phyloP scores from a whole-genome alignment of 208 protist genomes.

The Acanthamoeba healyi region DNA sequence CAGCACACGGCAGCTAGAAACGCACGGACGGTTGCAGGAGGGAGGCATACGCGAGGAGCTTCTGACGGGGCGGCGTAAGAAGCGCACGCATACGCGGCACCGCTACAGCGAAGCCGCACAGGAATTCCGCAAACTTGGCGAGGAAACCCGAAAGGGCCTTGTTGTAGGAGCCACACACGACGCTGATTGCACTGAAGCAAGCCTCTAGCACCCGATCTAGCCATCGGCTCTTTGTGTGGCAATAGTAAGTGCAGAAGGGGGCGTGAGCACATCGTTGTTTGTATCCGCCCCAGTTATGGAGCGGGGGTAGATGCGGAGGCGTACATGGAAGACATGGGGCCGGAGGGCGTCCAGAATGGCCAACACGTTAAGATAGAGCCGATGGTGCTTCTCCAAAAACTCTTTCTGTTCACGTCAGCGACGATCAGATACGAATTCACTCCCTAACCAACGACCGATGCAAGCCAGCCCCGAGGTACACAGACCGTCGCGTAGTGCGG shows the following conservation, averaged over 20 bases:
- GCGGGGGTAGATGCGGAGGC: no score
- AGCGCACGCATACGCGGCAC: neutral
- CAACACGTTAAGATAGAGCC: constrained; percentile 26
- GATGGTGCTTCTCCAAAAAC: constrained; percentile 52
- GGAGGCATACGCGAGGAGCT: neutral
- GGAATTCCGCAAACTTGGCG: constrained; percentile 18
- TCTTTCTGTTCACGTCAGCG: constrained; percentile 5
- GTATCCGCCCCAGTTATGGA: no score
- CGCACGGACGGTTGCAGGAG: neutral
- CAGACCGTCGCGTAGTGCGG: neutral
- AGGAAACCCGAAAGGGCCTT: constrained; percentile 5
- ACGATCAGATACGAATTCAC: no score
- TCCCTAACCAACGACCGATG: no score
- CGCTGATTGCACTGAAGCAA: neutral
- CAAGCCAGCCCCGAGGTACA: neutral
- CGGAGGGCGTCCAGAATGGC: constrained; percentile 27
- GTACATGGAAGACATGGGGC: constrained; percentile 17
- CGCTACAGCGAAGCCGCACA: neutral
- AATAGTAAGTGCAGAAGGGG: neutral
- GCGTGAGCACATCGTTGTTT: no score
- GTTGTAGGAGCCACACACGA: constrained; percentile 7
- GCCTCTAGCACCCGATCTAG: constrained; percentile 12
- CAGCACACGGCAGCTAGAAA: neutral
- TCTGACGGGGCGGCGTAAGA: neutral
- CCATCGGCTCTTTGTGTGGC: neutral